phyloP scores from a whole-genome alignment of 352 stramenopile genomes.

The Phytophthora ohioensis region DNA sequence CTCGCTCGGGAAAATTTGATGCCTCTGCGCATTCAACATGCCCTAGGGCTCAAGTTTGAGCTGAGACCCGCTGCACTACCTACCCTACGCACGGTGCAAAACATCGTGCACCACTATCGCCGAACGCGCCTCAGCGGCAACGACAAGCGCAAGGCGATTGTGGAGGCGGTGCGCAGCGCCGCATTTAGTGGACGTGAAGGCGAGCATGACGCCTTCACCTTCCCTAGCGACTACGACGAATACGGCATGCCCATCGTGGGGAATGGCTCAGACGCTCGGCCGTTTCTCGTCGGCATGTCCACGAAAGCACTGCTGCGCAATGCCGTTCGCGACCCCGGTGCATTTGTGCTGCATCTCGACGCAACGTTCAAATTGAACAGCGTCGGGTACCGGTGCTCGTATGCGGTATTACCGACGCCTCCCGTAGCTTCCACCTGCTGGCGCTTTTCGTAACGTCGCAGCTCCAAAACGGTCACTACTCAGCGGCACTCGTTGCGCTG shows the following conservation, averaged over 20 bases:
- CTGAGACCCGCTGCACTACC: not conserved
- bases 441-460: conserved; percentile 12
- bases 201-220: conserved; percentile 17
- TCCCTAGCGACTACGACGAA: not conserved
- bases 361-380: conserved; percentile 14
- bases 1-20: not conserved
- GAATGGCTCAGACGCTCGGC: conserved; percentile 2
- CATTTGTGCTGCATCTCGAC: not conserved
- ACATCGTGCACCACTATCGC: not conserved
- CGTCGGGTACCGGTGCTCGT: conserved; percentile 11
- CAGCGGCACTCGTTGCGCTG: not conserved
- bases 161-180: not conserved
- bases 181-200: conserved; percentile 21
- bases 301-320: conserved; percentile 6
- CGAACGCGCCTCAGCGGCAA: not conserved
- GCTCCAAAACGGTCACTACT: not conserved
- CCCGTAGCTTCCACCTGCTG: not conserved
- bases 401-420: not conserved
- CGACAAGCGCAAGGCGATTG: not conserved
- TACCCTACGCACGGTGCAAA: not conserved
- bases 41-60: not conserved
- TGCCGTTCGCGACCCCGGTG: not conserved
- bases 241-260: not conserved
- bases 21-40: not conserved
- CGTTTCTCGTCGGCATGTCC: conserved; percentile 10